These are phyloP conservation scores for Vanilla planifolia DNA, from an alignment of 106 monocot species.

Conservation along the genomic window DNA sequence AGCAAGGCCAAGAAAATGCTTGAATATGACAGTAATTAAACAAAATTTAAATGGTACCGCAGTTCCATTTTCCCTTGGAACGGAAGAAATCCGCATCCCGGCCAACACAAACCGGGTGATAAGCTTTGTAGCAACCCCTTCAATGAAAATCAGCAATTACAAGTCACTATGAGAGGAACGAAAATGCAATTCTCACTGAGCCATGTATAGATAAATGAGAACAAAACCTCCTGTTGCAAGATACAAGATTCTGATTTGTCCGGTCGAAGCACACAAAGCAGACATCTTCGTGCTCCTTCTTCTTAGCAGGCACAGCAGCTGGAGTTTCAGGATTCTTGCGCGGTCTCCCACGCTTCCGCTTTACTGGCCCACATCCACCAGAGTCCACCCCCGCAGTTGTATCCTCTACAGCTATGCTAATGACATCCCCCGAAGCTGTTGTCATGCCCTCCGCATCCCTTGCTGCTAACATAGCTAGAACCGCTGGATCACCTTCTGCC, in stretches of 20 bases:
- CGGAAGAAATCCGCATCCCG: conserved; percentile 71
- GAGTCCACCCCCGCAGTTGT: conserved; percentile 3
- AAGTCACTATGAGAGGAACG: neutral
- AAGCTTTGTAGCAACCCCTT: conserved; percentile 70
- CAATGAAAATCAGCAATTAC: conserved; percentile 1
- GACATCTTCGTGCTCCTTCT: conserved; percentile 70
- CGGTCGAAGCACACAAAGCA: conserved; percentile 98
- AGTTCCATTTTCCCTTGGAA: conserved; percentile 48
- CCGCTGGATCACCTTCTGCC: too few relatives aligned
- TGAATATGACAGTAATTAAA: neutral
- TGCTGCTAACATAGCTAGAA: too few relatives aligned
- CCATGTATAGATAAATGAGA: neutral
- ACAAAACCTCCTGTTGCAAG: conserved; percentile 74
- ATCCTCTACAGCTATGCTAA: neutral
- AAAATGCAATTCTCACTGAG: neutral
- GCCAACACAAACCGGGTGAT: conserved; percentile 61
- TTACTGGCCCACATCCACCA: conserved; percentile 15
- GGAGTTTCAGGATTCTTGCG: conserved; percentile 31
- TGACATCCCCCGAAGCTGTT: neutral
- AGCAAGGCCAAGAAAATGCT: conserved; percentile 3
- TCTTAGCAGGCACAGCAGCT: conserved; percentile 17
- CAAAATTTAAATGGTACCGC: conserved; percentile 29
- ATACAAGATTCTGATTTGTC: conserved; percentile 74
- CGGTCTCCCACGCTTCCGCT: conserved; percentile 72
- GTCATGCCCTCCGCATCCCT: neutral